Conservation (phyloP, 1,284 basidiomycete species). For the Coniferiporia weirii region DNA sequence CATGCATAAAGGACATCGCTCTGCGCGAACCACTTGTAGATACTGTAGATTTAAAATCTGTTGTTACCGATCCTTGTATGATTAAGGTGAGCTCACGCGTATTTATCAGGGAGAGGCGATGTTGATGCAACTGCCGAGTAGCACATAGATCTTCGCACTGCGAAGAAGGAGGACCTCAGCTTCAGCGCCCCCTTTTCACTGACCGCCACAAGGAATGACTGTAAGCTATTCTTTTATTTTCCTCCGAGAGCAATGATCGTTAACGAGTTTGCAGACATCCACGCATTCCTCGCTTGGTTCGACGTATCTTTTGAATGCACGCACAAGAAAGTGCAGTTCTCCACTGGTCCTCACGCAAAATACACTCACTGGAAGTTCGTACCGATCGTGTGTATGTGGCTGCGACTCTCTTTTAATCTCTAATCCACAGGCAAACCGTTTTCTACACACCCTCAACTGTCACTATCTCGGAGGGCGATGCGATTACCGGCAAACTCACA, state of each 20-base stretch:
- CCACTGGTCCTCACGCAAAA: constrained; percentile 92
- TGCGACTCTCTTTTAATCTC: not conserved
- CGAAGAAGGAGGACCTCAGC: constrained; percentile 91
- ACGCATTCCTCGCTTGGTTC: constrained; percentile 99
- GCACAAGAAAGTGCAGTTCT: constrained; percentile 94
- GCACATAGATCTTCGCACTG: constrained; percentile 89
- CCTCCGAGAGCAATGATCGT: not conserved
- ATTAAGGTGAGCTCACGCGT: constrained; percentile 57
- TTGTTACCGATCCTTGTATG: constrained; percentile 85
- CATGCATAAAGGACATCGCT: constrained; percentile 99
- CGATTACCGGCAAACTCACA: constrained; percentile 63
- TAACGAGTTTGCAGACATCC: constrained; percentile 58
- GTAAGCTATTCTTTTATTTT: constrained; percentile 41
- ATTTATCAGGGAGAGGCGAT: constrained; percentile 3
- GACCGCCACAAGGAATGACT: constrained; percentile 86
- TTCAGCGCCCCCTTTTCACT: constrained; percentile 83
- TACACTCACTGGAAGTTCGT: constrained; percentile 96
- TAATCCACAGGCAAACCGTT: constrained; percentile 73
- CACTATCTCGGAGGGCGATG: constrained; percentile 62
- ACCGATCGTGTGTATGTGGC: not conserved
- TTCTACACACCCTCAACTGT: constrained; percentile 86
- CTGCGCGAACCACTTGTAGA: constrained; percentile 96
- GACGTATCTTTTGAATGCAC: constrained; percentile 95
- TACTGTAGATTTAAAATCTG: constrained; percentile 91
- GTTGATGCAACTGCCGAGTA: constrained; percentile 27